Evolutionary conservation across 108 stramenopile genomes (phyloP), one percentile per base, ranked within the genome.

Genomic region (Nitzschia sp.): DNA sequence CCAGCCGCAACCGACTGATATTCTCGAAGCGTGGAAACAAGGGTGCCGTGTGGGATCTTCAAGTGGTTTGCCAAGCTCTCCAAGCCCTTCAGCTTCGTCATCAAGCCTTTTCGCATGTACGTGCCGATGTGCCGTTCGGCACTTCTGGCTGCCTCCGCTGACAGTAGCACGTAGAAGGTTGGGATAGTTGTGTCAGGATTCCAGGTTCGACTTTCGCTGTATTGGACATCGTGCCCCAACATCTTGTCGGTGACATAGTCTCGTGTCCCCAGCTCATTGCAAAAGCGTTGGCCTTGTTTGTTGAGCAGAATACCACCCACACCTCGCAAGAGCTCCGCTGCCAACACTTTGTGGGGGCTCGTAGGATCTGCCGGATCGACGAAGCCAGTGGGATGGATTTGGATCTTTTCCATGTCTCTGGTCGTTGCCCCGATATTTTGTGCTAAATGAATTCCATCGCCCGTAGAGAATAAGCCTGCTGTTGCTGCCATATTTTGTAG

Each of bases 371-470:
- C 35, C 15, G 91, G 87, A 54, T 92, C 86, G n/a, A 95, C 77
- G 27, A 95, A 90, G 1, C 88, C 89, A 26, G 95, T 96, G 5
- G 95, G 95, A 68, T 96, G 95, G 2, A 96, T 41, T 75, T 96
- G 92, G 1, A 88, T 80, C 36, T 86, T 75, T 50, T 87, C 89
- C 92, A 96, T 92, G 61, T 93, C 91, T 35, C 90, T 63, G 3
- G 87, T 64, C n/a, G 56, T 69, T 1, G 92, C 94, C 6, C 91
- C 95, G 8, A 85, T 15, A 1, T 46, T 47, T 32, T 64, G 54
- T 5, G 76, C 90, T 15, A 94, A 50, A 33, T 58, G 26, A 1
- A 94, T 80, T 21, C 92, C 92, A 57, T 91, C 90, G 13, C 92
- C 92, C n/a, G 82, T 86, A 0, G 90, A 86, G 65, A 81, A 87